These are phyloP conservation scores for Drosera capensis DNA, from an alignment of 148 eudicot species.

Conservation along the genomic window DNA sequence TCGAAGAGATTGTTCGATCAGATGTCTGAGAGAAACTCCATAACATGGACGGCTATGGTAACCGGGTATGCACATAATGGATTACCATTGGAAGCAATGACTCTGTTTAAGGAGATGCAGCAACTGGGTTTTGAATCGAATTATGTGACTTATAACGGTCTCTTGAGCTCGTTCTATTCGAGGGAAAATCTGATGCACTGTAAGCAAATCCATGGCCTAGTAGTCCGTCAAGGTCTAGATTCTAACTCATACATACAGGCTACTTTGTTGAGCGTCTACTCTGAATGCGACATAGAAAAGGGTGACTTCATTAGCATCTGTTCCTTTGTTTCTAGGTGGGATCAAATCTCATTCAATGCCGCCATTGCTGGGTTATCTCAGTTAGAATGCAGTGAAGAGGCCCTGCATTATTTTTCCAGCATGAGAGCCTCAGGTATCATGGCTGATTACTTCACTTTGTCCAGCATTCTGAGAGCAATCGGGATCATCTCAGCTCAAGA, in stretches of 20 bases:
- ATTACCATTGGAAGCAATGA: conserved; percentile 28
- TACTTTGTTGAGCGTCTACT: conserved; percentile 30
- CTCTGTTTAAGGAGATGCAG: conserved; percentile 31
- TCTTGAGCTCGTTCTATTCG: conserved; percentile 35
- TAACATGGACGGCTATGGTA: conserved; percentile 43
- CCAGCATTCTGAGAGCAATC: conserved; percentile 26
- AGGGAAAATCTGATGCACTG: conserved; percentile 29
- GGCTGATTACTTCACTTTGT: conserved; percentile 26
- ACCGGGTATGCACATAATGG: conserved; percentile 27
- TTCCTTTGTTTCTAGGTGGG: conserved; percentile 19
- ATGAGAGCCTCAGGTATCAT: conserved; percentile 35
- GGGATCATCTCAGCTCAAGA: conserved; percentile 26
- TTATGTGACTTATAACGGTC: conserved; percentile 26
- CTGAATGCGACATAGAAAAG: conserved; percentile 24
- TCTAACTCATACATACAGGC: conserved; percentile 20
- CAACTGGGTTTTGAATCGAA: conserved; percentile 21
- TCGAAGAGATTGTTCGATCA: conserved; percentile 28
- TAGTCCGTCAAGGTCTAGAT: conserved; percentile 31
- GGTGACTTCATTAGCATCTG: conserved; percentile 24
- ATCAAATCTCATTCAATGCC: conserved; percentile 53
- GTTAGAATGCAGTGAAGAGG: conserved; percentile 22
- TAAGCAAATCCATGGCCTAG: conserved; percentile 30
- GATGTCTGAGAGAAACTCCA: conserved; percentile 27
- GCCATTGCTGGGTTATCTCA: conserved; percentile 40
- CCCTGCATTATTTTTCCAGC: conserved; percentile 24